Evolutionary conservation across 805 yeast genomes (phyloP), one percentile per base, ranked within the genome.

Genomic region (Clavispora fructus): DNA sequence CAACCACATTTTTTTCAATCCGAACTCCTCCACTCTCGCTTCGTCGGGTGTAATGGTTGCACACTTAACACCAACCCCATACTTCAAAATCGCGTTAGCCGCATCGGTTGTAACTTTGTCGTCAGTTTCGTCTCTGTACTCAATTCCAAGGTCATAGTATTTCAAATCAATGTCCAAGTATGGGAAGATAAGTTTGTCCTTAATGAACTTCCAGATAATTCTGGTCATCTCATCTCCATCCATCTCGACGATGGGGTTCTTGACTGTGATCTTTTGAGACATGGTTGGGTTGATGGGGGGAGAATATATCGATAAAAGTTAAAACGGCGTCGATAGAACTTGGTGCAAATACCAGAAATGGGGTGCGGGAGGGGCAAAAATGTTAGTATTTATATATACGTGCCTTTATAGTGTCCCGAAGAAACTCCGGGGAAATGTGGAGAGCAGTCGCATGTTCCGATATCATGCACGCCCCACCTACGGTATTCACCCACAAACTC

Each of bases 151-250:
- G 64, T 86, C 94, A 63, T 83, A 86, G 65, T 85, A 85, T 58
- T 85, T 83, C 64, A 86, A 71, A 54, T 85, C 89, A 39, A 86
- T 75, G 53, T 86, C 86, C 52, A 86, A 65, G 62, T 79, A 84
- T 7, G 92, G 94, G 49, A 70, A 61, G 58, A 86, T 77, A 56
- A 86, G 74, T 61, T 80, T 78, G 49, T 76, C 78, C 64, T 84
- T 85, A 68, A 86, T 86, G 58, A 78, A 72, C 52, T 79, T 75
- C 94, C 94, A 86, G 64, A 86, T 86, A 60, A 86, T 85, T 64
- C 92, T 74, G 52, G 94, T 86, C 92, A 84, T 85, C 64, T 86
- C 94, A 64, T 86, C 94, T 58, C 94, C 94, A 59, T 85, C 91
- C 61, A 86, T 63, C 55, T 86, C 94, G 46, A 86, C 94, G 51